Percentiles rank a stretch among this genome's conserved stretches.
Evolutionary conservation across 345 rosid genomes (phyloP).

Genomic region (Excoecaria cochinchinensis): DNA sequence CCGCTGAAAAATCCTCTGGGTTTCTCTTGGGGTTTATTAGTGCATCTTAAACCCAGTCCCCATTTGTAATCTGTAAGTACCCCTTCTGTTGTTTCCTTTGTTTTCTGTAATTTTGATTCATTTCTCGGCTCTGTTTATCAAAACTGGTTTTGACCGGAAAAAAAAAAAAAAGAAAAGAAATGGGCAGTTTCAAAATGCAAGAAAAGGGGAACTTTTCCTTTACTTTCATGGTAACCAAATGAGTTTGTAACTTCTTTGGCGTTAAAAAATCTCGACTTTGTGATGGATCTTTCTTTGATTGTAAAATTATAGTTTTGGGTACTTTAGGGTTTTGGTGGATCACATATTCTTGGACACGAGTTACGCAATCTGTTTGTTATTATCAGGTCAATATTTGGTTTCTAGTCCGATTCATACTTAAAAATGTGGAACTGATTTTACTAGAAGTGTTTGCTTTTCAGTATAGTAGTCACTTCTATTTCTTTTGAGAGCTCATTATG

Average conservation of each 20-base stretch:
- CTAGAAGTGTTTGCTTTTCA: neutral
- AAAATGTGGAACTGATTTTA: neutral
- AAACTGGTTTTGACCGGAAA: too few species aligned
- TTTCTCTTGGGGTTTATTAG: neutral
- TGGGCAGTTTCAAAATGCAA: neutral
- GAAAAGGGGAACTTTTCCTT: neutral
- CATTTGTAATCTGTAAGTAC: constrained; percentile 4
- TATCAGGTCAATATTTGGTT: neutral
- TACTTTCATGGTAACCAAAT: neutral
- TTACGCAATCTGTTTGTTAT: neutral
- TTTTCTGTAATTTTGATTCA: neutral
- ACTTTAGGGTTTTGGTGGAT: constrained; percentile 14
- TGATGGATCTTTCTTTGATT: neutral
- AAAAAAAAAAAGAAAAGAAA: neutral
- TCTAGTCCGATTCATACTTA: neutral
- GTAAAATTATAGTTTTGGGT: neutral
- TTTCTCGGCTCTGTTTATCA: neutral
- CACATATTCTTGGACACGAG: neutral
- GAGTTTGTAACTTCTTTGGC: neutral
- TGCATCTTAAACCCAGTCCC: neutral
- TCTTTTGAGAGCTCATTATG: neutral
- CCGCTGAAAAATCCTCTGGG: neutral
- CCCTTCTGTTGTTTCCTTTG: neutral
- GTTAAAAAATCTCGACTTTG: neutral
- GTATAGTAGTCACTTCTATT: neutral